Evolutionary conservation across 2,329 filamentous ascomycete genomes (phyloP), one percentile per base, ranked within the genome.

Genomic region (Arthroderma sp.): DNA sequence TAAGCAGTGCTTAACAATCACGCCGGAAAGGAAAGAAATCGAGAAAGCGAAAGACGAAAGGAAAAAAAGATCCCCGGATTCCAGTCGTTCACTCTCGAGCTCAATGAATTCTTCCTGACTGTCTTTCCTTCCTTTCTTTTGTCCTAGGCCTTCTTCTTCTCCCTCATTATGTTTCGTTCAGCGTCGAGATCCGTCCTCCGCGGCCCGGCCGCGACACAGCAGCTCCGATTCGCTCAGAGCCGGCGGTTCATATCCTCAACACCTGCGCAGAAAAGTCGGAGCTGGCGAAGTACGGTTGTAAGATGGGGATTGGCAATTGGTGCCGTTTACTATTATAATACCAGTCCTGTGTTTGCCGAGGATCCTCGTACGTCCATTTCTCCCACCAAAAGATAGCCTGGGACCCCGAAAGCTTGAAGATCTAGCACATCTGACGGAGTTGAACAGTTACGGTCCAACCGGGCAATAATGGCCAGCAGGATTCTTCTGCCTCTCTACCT

Each of bases 251-350:
- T 78, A 56, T 80, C 70, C 68, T 76, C 72, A 53, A 68, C 69
- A 50, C 68, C 73, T 44, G 31, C 42, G 37, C 69, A 77, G 58
- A 84, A 79, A 68, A 78, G 78, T 56, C 71, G 86, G 62, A 83
- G 80, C 61, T 94, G 86, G 84, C 94, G 88, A 74, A 82, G 79
- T 62, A 73, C 79, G 42, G 73, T 73, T 3, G 62, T 77, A 56
- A 76, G 89, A 69, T 82, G 86, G 77, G 85, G 79, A 52, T 60
- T 91, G 45, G 88, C 86, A 0, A 73, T 71, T 48, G 86, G 75
- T 15, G 79, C 82, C 38, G 68, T 96, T 41, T 98, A 96, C 69
- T 95, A 85, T 66, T 98, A 96, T 66, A 94, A 87, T 70, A 95
- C 87, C 5, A 89, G 82, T 58, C 76, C 80, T 44, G 72, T 86